Conservation (phyloP, 768 basidiomycete species). For the Naganishia vaughanmartiniae region DNA sequence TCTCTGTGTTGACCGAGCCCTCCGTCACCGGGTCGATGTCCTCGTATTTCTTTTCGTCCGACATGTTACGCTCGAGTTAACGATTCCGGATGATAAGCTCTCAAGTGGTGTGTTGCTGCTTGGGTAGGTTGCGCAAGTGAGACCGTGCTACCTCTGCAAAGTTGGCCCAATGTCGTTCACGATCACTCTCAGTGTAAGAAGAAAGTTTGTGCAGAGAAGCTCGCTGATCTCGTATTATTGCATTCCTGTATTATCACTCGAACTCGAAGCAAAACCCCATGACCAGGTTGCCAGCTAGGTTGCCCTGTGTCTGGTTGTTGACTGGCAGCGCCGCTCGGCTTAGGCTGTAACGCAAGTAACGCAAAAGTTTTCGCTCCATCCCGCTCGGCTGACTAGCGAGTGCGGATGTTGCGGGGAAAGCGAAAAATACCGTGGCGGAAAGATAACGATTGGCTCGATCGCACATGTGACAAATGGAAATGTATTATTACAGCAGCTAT, state of each 20-base stretch:
- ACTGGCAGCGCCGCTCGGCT: neutral
- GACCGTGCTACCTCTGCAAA: too few relatives aligned
- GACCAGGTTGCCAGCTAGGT: too few relatives aligned
- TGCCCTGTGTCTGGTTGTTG: too few relatives aligned
- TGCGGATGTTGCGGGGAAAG: neutral
- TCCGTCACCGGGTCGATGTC: constrained; percentile 9
- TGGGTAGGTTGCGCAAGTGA: neutral
- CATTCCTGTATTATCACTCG: too few relatives aligned
- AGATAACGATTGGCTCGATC: constrained; percentile 4
- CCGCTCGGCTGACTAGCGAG: constrained; percentile 6
- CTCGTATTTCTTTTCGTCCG: constrained; percentile 22
- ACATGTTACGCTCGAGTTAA: neutral
- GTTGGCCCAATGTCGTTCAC: too few relatives aligned
- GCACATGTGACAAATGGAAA: neutral
- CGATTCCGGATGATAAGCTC: neutral
- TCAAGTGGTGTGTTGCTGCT: neutral
- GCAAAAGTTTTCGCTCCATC: constrained; percentile 4
- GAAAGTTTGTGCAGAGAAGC: too few relatives aligned
- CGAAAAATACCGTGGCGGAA: constrained; percentile 1
- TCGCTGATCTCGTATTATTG: too few relatives aligned
- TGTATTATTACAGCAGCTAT: too few relatives aligned
- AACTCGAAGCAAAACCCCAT: too few relatives aligned
- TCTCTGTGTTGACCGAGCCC: neutral
- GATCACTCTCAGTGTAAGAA: too few relatives aligned
- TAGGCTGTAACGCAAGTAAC: neutral